Percentiles rank a stretch among this genome's conserved stretches.
phyloP scores from a whole-genome alignment of 495 filamentous ascomycete genomes.

The Penicillium riverlandense region DNA sequence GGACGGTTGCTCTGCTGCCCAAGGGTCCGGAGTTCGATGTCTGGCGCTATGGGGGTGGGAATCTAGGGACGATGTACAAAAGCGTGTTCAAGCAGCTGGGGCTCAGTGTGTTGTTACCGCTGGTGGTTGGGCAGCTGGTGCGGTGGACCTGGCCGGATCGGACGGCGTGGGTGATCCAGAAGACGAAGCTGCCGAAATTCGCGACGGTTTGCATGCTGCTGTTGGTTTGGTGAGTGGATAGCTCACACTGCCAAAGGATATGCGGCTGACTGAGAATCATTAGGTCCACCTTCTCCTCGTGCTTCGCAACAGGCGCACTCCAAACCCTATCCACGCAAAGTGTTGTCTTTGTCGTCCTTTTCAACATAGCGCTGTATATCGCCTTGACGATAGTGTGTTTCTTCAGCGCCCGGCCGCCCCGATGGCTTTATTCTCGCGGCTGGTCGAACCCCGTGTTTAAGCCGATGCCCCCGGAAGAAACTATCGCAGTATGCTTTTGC shows the following conservation, averaged over 20 bases:
- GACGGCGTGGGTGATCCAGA: conserved; percentile 31
- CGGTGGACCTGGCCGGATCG: conserved; percentile 41
- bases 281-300: conserved; percentile 48
- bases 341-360: conserved; percentile 43
- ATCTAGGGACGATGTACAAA: conserved; percentile 43
- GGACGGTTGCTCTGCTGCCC: conserved; percentile 45
- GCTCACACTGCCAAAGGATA: not conserved
- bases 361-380: conserved; percentile 48
- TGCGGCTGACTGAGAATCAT: not conserved
- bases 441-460: conserved; percentile 23
- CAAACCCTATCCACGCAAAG: conserved; percentile 37
- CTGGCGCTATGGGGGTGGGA: conserved; percentile 36
- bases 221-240: conserved; percentile 40
- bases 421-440: conserved; percentile 7
- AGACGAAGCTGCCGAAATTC: conserved; percentile 38
- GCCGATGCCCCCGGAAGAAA: conserved; percentile 37
- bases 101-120: conserved; percentile 40
- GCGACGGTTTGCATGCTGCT: conserved; percentile 39
- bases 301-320: conserved; percentile 46
- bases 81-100: conserved; percentile 46
- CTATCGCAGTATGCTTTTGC: conserved; percentile 50
- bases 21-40: conserved; percentile 32
- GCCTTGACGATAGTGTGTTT: conserved; percentile 43
- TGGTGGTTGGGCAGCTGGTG: conserved; percentile 41
- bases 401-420: conserved; percentile 36